Evolutionary conservation across 2,329 filamentous ascomycete species (phyloP).

Genomic region (Rhytidhysteron rufulum): DNA sequence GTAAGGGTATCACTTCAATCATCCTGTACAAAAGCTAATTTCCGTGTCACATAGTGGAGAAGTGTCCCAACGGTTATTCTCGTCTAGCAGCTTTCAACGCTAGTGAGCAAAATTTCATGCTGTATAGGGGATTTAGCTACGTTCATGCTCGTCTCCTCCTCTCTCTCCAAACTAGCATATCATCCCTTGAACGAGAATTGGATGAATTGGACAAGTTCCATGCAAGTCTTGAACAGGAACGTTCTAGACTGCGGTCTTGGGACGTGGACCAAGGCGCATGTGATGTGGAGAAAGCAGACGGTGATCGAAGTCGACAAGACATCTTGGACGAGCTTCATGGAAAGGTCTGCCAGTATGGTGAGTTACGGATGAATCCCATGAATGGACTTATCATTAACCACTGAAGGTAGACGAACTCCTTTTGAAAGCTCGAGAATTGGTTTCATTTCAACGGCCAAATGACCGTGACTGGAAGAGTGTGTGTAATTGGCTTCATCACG

Average conservation of each 20-base stretch:
- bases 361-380: neutral
- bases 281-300: conserved; percentile 3
- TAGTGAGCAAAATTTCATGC: conserved; percentile 26
- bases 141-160: conserved; percentile 24
- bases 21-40: neutral
- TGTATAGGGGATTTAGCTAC: conserved; percentile 28
- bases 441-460: conserved; percentile 21
- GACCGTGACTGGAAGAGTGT: conserved; percentile 24
- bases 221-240: conserved; percentile 2
- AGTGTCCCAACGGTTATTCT: conserved; percentile 22
- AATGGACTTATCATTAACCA: too few relatives aligned
- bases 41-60: conserved; percentile 13
- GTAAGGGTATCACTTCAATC: conserved; percentile 1
- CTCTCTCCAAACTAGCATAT: conserved; percentile 19
- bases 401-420: conserved; percentile 19
- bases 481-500: conserved; percentile 17
- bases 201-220: conserved; percentile 19
- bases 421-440: conserved; percentile 23
- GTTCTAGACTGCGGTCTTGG: conserved; percentile 7
- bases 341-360: conserved; percentile 12
- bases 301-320: conserved; percentile 9
- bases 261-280: conserved; percentile 6
- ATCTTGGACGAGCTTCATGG: conserved; percentile 15
- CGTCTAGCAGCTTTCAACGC: conserved; percentile 23
- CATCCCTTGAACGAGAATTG: conserved; percentile 18